Percentiles rank a stretch among this genome's conserved stretches.
These are phyloP conservation scores for Lipomyces yamanashiensis DNA, from an alignment of 805 yeast genomes.

Conservation along the genomic window DNA sequence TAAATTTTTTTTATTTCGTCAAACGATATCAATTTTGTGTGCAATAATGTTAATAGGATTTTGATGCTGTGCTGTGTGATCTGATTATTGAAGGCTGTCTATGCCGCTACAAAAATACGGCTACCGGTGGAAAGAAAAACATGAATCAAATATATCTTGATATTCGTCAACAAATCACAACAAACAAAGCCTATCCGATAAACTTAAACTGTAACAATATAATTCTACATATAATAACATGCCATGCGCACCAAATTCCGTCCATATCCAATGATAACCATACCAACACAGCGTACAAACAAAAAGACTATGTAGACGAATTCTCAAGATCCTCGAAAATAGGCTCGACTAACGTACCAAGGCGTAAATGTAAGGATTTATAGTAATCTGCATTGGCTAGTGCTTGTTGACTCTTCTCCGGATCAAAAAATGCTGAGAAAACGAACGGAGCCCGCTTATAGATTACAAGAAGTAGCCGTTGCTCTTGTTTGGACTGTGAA, in stretches of 20 bases:
- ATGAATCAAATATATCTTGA: too few relatives aligned
- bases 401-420: slow-evolving; percentile 9
- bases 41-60: not conserved
- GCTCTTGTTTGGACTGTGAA: slow-evolving; percentile 8
- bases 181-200: too few relatives aligned
- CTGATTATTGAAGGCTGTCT: too few relatives aligned
- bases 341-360: slow-evolving; percentile 35
- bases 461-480: slow-evolving; percentile 23
- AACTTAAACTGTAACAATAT: too few relatives aligned
- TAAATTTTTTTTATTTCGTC: slow-evolving; percentile 4
- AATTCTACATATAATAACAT: too few relatives aligned
- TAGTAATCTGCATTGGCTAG: slow-evolving; percentile 24
- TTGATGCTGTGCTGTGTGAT: too few relatives aligned
- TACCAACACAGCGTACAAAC: not conserved
- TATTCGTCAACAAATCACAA: too few relatives aligned
- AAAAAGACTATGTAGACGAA: not conserved
- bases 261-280: not conserved
- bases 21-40: not conserved
- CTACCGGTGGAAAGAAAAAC: too few relatives aligned
- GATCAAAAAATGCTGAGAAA: slow-evolving; percentile 35
- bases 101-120: too few relatives aligned
- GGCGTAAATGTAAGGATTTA: slow-evolving; percentile 25
- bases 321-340: slow-evolving; percentile 32
- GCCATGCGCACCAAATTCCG: not conserved
- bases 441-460: slow-evolving; percentile 36